A percentile compares a stretch with the other conserved stretches of the same genome.
Evolutionary conservation across 1,284 basidiomycete genomes (phyloP).

Genomic region (Flammula alnicola): DNA sequence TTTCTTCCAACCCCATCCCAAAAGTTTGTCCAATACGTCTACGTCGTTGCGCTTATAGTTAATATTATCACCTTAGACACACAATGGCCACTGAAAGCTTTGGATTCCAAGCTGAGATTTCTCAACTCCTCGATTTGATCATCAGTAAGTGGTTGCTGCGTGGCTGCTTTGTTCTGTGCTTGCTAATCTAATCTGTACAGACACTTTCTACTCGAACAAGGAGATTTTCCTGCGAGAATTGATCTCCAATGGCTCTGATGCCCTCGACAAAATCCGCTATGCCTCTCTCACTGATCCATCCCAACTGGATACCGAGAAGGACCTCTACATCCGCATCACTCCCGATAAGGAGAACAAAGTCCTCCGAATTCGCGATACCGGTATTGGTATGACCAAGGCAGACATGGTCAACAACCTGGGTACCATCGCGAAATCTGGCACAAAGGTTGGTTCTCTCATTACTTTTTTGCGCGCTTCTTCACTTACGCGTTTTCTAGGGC

Average conservation of each 20-base stretch:
- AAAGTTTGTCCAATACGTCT: conserved; percentile 30
- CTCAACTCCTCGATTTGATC: conserved; percentile 89
- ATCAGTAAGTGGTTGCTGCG: conserved; percentile 63
- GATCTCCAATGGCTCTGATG: conserved; percentile 93
- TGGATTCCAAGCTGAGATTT: conserved; percentile 97
- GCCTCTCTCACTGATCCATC: conserved; percentile 91
- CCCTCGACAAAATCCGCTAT: conserved; percentile 96
- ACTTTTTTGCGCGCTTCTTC: conserved; percentile 11
- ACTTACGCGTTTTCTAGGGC: conserved; percentile 57
- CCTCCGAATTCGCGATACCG: conserved; percentile 92
- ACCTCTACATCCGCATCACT: conserved; percentile 90
- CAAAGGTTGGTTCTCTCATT: conserved; percentile 61
- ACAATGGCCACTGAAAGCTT: conserved; percentile 83
- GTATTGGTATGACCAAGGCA: conserved; percentile 99
- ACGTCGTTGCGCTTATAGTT: conserved; percentile 1
- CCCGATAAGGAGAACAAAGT: conserved; percentile 97
- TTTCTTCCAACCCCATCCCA: conserved; percentile 17
- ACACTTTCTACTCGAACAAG: conserved; percentile 99
- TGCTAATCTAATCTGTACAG: conserved; percentile 41
- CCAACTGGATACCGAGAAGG: conserved; percentile 86
- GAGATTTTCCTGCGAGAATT: conserved; percentile 97
- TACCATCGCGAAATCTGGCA: conserved; percentile 98
- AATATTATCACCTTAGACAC: conserved; percentile 21
- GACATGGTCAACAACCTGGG: conserved; percentile 99
- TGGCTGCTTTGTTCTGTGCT: conserved; percentile 20